Base-by-base conservation (phyloP, 768 basidiomycete species). In the Russula emetica region DNA sequence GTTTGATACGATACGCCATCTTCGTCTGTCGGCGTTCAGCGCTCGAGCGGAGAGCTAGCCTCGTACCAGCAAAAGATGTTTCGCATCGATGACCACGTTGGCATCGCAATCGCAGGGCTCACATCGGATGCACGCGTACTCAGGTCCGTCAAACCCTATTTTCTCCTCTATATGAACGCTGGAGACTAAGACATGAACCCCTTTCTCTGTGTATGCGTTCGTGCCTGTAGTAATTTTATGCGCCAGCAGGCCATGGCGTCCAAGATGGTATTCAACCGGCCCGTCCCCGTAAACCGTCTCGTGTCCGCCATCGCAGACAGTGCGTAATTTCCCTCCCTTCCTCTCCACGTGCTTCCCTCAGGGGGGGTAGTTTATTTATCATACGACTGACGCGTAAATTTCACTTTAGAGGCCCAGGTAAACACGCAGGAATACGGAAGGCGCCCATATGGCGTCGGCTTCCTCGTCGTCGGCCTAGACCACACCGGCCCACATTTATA, bases 51-150 rank as follows among this genome's bases (percentile, higher is more conserved):
- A 64, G 96, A 98, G 75, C 83, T 99, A 58, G 95, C 97, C 18
- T 93, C 92, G n/a, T 98, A 98, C 81, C 97, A 99, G 74, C 95
- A 98, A 79, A 98, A 99, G 83, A 91, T 98, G 88, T 97, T 96
- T 76, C 84, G 94, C 72, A 96, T 99, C 86, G 97, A 99, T 73
- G 94, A 98, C 76, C 97, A 99, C 78, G 87, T 97, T 70, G 97
- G 97, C n/a, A 94, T 99, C 71, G 96, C 95, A 55, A 98, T 99
- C 74, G 97, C 97, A 56, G 97, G 97, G n/a, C 79, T 99, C 66
- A 99, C 97, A 10, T 94, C 92, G 52, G 97, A 99, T 79, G 97
- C 97, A 50, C 90, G 97, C 74, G 97, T 98, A 2, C 76, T 99
- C 70, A 96, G 93, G 95, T 94, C 68, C 64, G 81, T 75, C 51